Evolutionary conservation across 2,329 filamentous ascomycete genomes (phyloP).

Genomic region (Fusarium multiceps): DNA sequence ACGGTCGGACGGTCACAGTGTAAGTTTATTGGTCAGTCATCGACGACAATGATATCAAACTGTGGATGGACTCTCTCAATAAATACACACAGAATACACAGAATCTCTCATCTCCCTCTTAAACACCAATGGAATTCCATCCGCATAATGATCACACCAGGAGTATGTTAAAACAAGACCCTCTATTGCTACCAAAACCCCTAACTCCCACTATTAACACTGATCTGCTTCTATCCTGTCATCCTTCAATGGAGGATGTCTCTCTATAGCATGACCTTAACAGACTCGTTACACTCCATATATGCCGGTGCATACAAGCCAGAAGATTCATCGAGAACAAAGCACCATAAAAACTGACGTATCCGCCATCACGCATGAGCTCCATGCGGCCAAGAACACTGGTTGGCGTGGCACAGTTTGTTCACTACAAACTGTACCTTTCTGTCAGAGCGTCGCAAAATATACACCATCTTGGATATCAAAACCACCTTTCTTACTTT

Average conservation of each 20-base stretch:
- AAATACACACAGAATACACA: neutral
- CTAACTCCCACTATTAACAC: constrained; percentile 1
- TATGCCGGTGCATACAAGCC: neutral
- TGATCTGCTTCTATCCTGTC: neutral
- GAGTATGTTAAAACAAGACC: neutral
- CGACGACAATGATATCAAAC: neutral
- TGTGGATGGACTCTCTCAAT: neutral
- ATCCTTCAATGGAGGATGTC: neutral
- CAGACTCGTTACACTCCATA: neutral
- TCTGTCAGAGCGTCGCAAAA: constrained; percentile 53
- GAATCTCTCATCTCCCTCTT: neutral
- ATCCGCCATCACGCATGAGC: constrained; percentile 49
- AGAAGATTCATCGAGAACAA: constrained; percentile 44
- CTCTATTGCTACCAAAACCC: neutral
- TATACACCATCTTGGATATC: constrained; percentile 56
- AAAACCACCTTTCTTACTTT: constrained; percentile 46
- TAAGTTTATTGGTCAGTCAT: constrained; percentile 31
- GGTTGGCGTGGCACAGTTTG: constrained; percentile 52
- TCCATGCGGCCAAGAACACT: constrained; percentile 45
- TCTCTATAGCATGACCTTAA: constrained; percentile 20
- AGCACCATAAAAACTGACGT: constrained; percentile 53
- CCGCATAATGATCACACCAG: neutral
- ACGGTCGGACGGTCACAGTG: constrained; percentile 17
- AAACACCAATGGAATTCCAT: neutral
- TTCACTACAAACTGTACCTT: constrained; percentile 52